Evolutionary conservation across 176 grass and related monocot genomes (phyloP), one percentile per base, ranked within the genome.

Genomic region (Aegilops speltoides): DNA sequence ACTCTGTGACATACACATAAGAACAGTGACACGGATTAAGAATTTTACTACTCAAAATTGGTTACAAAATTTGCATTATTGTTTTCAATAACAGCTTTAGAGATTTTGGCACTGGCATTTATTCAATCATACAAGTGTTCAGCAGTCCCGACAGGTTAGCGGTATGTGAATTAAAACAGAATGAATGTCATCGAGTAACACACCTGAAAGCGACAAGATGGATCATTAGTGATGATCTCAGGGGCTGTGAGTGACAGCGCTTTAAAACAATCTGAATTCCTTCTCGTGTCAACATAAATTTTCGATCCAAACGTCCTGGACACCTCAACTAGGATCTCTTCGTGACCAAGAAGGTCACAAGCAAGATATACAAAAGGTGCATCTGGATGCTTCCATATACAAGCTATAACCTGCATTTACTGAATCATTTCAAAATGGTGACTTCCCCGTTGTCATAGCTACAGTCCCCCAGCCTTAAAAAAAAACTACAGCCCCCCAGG

Each of bases 371-470:
- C 25, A 14, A 83, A 87, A 4, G 92, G 90, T 64, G 96, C 91
- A 89, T 87, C 64, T 11, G 90, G 93, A 80, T 94, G 92, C 79
- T 98, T 98, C 96, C 96, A 98, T 87, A 98, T 94, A 87, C 96
- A 98, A 69, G 77, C 85, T 89, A 95, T 94, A 71, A 98, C 90
- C 91, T 94, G 86, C 45, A 94, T 79, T 91, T 75, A 84, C 41
- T 89, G 60, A 84, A 76, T 74, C 57, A 68, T 82, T 83, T 76
- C 56, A 85, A 64, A 87, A 59, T 61, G 52, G 79, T 87, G 67
- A 79, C 22, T 46, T 54, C 65, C 81, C 36, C 73, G 28, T 79
- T 38, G 7, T 31, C 28, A 45, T 71, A 59, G 6, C 8, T 20
- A 73, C 14, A 33, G 22, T 15, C 26, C 24, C 60, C 68, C 12